These are phyloP conservation scores for Trypanosoma conorhini DNA, from an alignment of 208 protist species.

Conservation along the genomic window DNA sequence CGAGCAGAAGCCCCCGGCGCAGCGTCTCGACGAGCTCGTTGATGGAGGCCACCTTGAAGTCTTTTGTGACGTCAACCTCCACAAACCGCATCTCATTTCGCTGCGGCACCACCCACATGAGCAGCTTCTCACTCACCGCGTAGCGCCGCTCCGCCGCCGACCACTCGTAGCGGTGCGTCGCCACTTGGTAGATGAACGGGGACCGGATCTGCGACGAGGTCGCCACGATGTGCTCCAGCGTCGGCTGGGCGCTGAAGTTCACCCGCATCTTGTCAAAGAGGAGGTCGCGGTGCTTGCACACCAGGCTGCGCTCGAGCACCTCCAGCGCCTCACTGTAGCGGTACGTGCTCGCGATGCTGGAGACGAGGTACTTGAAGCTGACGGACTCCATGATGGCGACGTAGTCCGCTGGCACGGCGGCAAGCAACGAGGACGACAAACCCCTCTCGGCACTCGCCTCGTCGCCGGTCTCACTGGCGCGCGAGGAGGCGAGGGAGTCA, in stretches of 20 bases:
- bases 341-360: slow-evolving; percentile 72
- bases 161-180: slow-evolving; percentile 72
- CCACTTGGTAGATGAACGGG: slow-evolving; percentile 79
- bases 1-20: slow-evolving; percentile 60
- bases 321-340: slow-evolving; percentile 90
- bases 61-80: slow-evolving; percentile 79
- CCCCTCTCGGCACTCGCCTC: neutral
- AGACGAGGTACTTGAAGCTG: slow-evolving; percentile 68
- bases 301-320: slow-evolving; percentile 69
- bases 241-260: slow-evolving; percentile 68
- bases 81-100: slow-evolving; percentile 85
- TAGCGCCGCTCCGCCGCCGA: slow-evolving; percentile 35
- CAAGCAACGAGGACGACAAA: slow-evolving; percentile 10
- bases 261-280: slow-evolving; percentile 77
- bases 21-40: slow-evolving; percentile 45
- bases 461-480: neutral
- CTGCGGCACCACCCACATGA: slow-evolving; percentile 86
- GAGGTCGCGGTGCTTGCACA: slow-evolving; percentile 69
- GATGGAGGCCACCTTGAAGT: slow-evolving; percentile 72
- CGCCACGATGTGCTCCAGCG: slow-evolving; percentile 84
- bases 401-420: slow-evolving; percentile 48
- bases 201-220: slow-evolving; percentile 58
- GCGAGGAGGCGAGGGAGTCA: neutral
- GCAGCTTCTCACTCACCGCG: slow-evolving; percentile 63
- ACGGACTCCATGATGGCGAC: slow-evolving; percentile 46